Conservation (phyloP, 345 rosid genomes). For the thale cress (Arabidopsis thaliana) region TAIR10.1 NC_003076.8:8022501-8023000, state of each 20-base stretch:
- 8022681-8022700: conserved; percentile 42
- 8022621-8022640: conserved; percentile 41
- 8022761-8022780: conserved; percentile 43
- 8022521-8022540: conserved; percentile 39
- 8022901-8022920: conserved; percentile 63
- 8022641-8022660: conserved; percentile 45
- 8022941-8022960: conserved; percentile 56
- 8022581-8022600: conserved; percentile 32
- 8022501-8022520: conserved; percentile 37
- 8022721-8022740: conserved; percentile 55
- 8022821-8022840: conserved; percentile 69
- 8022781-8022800: conserved; percentile 60
- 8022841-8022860: conserved; percentile 54
- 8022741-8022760: conserved; percentile 43
- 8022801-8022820: conserved; percentile 65
- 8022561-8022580: conserved; percentile 49
- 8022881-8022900: conserved; percentile 52
- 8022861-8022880: conserved; percentile 66
- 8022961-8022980: conserved; percentile 5
- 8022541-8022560: conserved; percentile 48
- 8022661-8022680: conserved; percentile 52
- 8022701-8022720: conserved; percentile 61
- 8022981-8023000: conserved; percentile 3
- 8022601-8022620: conserved; percentile 44
- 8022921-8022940: conserved; percentile 62